Base-by-base conservation (phyloP, 805 yeast genomes). In the Torulaspora indica region DNA sequence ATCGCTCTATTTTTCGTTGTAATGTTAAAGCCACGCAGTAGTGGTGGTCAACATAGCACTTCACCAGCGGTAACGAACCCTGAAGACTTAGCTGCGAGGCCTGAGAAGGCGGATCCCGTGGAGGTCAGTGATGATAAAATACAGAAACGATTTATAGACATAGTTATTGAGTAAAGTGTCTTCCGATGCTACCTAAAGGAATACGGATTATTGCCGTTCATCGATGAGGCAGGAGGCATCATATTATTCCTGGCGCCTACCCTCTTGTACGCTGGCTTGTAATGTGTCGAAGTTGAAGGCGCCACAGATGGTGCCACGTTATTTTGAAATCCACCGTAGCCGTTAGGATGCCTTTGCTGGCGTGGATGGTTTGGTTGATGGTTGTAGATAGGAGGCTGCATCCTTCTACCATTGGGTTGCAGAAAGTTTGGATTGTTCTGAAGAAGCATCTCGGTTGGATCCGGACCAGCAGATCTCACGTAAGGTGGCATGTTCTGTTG, bases 1-100 rank as follows among this genome's bases (percentile, higher is more conserved):
- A 67, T 88, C 27, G 81, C 85, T 3, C 68, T 88, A 42, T 69
- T 89, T 35, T 75, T 89, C 51, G 61, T 88, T 12, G 78, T 90
- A 3, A 66, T 89, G 52, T 73, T 86, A 47, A 84, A 81, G 55
- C 90, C 90, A 0, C 68, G 60, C 48, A 42, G 45, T 32, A 42
- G 46, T 20, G 43, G 38, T n/a, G 34, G 34, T 7, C 7, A 10
- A 8, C 34, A 31, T 6, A 13, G 33, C 17, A 27, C 46, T 15
- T 20, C 39, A 4, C 14, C 36, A n/a, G 25, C 35, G 2, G 28
- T 14, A 3, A 9, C 35, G 25, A 31, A 20, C 13, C 29, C 46
- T 8, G 20, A 27, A 10, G 10, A 5, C 25, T 17, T 33, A 8
- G 27, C 17, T 12, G 15, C 15, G 3, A 20, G n/a, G 10, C n/a